Percentiles rank a stretch among this genome's conserved stretches.
Conservation (phyloP, 805 yeast species). For the Yarrowia sp. region DNA sequence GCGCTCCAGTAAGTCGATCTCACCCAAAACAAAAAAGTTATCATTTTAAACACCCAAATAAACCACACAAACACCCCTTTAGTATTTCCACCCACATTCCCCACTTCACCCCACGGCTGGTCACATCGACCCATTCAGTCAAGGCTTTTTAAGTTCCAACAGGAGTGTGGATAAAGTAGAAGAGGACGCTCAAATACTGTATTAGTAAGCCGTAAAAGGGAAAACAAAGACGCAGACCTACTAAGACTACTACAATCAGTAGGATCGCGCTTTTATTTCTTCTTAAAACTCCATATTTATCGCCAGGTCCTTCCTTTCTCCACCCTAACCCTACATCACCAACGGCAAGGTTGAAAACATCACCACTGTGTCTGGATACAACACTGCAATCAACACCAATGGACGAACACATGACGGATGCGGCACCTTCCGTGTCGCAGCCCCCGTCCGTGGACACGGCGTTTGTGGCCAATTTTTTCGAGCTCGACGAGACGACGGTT, state of each 20-base stretch:
- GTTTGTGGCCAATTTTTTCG: conserved; percentile 31
- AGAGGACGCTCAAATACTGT: not conserved
- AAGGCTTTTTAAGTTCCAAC: not conserved
- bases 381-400: conserved; percentile 11
- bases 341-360: conserved; percentile 32
- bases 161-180: not conserved
- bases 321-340: conserved; percentile 26
- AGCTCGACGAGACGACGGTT: conserved; percentile 5
- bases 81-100: not conserved
- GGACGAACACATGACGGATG: conserved; percentile 27
- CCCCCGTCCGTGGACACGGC: conserved; percentile 3
- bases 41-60: no score
- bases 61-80: no score
- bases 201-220: not conserved
- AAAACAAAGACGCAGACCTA: not conserved
- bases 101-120: not conserved
- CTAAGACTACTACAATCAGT: no score
- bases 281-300: no score
- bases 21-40: no score
- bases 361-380: not conserved
- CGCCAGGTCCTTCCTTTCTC: no score
- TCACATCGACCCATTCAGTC: conserved; percentile 9
- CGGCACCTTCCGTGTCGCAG: conserved; percentile 1
- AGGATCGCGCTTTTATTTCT: no score
- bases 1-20: no score